phyloP scores from a whole-genome alignment of 2,329 filamentous ascomycete genomes.

The Cordyceps cateniannulata region DNA sequence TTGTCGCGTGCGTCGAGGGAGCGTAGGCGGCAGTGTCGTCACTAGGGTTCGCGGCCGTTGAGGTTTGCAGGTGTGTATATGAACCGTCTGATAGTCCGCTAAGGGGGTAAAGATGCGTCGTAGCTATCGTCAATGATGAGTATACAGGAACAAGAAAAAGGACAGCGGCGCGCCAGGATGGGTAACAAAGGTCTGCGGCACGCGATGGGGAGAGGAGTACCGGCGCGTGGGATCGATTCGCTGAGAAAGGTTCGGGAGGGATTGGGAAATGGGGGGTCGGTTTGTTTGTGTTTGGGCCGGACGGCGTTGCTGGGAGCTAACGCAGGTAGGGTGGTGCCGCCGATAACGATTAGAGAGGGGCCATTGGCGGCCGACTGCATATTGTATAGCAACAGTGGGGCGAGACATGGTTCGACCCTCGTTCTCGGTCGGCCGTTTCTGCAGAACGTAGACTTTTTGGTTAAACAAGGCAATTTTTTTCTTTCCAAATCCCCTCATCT shows the following conservation, averaged over 20 bases:
- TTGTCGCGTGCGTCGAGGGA: neutral
- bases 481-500: neutral
- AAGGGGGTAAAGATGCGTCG: neutral
- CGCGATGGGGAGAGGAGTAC: neutral
- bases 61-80: neutral
- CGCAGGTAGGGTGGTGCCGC: too few species aligned
- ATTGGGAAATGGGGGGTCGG: neutral
- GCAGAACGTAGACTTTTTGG: neutral
- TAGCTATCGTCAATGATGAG: neutral
- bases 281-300: conserved; percentile 7
- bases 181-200: neutral
- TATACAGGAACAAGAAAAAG: neutral
- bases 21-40: neutral
- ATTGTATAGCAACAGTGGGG: conserved; percentile 1
- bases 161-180: neutral
- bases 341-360: conserved; percentile 7
- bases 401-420: neutral
- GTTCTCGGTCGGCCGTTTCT: conserved; percentile 1
- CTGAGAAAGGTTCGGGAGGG: neutral
- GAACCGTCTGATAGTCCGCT: neutral
- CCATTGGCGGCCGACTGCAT: neutral
- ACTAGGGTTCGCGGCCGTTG: neutral
- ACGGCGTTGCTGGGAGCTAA: neutral
- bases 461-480: neutral
- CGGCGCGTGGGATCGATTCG: conserved; percentile 3